Evolutionary conservation across 306 rosid genomes (phyloP).

Genomic region (Quercus bicolor): DNA sequence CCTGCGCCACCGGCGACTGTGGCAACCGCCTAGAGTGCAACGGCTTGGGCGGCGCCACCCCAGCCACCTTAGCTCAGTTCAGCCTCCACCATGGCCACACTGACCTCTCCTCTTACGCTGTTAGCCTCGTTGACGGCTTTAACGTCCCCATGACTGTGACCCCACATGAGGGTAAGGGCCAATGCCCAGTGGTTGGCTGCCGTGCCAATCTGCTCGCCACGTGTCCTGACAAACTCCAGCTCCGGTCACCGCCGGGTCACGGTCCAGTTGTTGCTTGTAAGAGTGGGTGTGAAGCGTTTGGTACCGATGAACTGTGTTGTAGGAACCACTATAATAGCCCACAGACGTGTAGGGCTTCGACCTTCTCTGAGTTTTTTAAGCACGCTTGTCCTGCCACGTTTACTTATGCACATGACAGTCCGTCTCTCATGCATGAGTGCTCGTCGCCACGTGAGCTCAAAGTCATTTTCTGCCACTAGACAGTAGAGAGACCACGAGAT

Average conservation of each 20-base stretch:
- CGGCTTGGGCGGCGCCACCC: slow-evolving; percentile 62
- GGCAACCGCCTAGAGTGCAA: slow-evolving; percentile 64
- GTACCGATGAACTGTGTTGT: slow-evolving; percentile 68
- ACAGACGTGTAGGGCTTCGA: slow-evolving; percentile 45
- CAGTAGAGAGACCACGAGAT: too few relatives aligned
- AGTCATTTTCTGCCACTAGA: slow-evolving; percentile 82
- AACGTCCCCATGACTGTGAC: slow-evolving; percentile 75
- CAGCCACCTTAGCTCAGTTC: slow-evolving; percentile 65
- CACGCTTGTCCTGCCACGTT: slow-evolving; percentile 68
- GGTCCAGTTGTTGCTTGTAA: slow-evolving; percentile 71
- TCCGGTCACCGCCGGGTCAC: slow-evolving; percentile 35
- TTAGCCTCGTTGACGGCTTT: slow-evolving; percentile 89
- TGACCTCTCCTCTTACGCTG: slow-evolving; percentile 75
- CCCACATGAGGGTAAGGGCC: slow-evolving; percentile 87
- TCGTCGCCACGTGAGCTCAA: slow-evolving; percentile 89
- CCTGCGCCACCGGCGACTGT: slow-evolving; percentile 87
- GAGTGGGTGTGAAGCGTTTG: slow-evolving; percentile 85
- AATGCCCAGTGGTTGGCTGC: slow-evolving; percentile 89
- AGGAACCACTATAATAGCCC: slow-evolving; percentile 69
- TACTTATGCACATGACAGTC: slow-evolving; percentile 74
- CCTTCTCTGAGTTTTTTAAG: slow-evolving; percentile 59
- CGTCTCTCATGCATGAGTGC: slow-evolving; percentile 79
- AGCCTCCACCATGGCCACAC: slow-evolving; percentile 63
- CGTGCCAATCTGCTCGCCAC: slow-evolving; percentile 49
- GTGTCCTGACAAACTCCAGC: slow-evolving; percentile 55